Conservation (phyloP, 345 rosid genomes). For the Gossypium anomalum region DNA sequence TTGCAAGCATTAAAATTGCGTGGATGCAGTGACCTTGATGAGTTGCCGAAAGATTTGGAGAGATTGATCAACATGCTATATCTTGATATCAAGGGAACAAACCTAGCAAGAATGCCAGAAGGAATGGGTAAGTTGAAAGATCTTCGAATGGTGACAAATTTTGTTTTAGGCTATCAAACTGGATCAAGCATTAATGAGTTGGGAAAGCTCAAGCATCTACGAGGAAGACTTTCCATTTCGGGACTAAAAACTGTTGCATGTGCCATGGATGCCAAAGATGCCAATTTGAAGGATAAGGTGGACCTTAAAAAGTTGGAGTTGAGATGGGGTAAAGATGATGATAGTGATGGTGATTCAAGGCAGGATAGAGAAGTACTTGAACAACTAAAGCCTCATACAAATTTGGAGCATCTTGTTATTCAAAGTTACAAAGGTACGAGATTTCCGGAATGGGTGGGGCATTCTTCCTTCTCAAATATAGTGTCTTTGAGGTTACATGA, state of each 20-base stretch:
- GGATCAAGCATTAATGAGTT: slow-evolving; percentile 33
- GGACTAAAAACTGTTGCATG: slow-evolving; percentile 27
- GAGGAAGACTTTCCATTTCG: slow-evolving; percentile 35
- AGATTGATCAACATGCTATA: slow-evolving; percentile 32
- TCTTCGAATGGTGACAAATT: slow-evolving; percentile 30
- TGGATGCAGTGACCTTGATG: slow-evolving; percentile 17
- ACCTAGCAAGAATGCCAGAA: slow-evolving; percentile 28
- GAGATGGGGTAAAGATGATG: neutral
- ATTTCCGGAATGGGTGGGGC: neutral
- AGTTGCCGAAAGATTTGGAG: slow-evolving; percentile 29
- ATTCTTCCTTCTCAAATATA: neutral
- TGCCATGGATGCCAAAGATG: neutral
- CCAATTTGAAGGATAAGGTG: neutral
- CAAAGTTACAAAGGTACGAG: neutral
- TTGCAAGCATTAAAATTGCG: slow-evolving; percentile 32
- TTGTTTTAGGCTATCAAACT: slow-evolving; percentile 24
- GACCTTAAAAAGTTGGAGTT: neutral
- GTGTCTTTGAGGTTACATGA: neutral
- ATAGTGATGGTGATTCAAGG: neutral
- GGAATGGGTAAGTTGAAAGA: slow-evolving; percentile 29
- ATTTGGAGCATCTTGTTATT: neutral
- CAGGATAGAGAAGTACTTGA: neutral
- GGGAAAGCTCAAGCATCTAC: slow-evolving; percentile 26
- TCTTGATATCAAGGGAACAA: slow-evolving; percentile 27
- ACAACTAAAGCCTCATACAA: neutral